phyloP scores from a whole-genome alignment of 2,329 filamentous ascomycete species.

The Fusarium longipes region DNA sequence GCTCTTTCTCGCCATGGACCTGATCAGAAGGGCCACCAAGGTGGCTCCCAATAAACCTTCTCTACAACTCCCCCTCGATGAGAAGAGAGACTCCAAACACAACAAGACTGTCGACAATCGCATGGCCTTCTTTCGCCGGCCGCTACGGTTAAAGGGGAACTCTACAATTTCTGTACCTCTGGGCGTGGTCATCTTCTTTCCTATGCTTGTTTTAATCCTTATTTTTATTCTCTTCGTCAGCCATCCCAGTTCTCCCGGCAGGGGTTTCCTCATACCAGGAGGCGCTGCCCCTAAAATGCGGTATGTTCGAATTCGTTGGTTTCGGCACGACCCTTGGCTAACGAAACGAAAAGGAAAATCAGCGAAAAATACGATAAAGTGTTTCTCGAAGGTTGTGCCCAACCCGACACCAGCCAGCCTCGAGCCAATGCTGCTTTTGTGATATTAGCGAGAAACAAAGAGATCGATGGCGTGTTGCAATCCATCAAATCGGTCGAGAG shows the following conservation, averaged over 20 bases:
- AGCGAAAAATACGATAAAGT: slow-evolving; percentile 98
- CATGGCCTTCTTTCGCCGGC: slow-evolving; percentile 85
- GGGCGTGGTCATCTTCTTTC: slow-evolving; percentile 92
- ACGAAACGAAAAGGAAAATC: slow-evolving; percentile 77
- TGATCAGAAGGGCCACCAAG: slow-evolving; percentile 66
- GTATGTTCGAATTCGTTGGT: slow-evolving; percentile 61
- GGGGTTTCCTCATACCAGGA: slow-evolving; percentile 82
- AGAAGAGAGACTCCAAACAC: slow-evolving; percentile 58
- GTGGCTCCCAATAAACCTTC: slow-evolving; percentile 58
- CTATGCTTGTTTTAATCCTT: slow-evolving; percentile 88
- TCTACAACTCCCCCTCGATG: slow-evolving; percentile 60
- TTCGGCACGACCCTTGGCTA: slow-evolving; percentile 22
- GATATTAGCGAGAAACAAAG: slow-evolving; percentile 94
- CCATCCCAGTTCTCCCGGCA: slow-evolving; percentile 84
- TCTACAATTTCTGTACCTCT: slow-evolving; percentile 93
- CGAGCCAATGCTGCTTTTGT: slow-evolving; percentile 96
- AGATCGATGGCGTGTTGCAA: slow-evolving; percentile 94
- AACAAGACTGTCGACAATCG: slow-evolving; percentile 59
- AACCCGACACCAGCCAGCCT: slow-evolving; percentile 80
- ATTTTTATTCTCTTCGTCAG: slow-evolving; percentile 90
- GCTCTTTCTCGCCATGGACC: slow-evolving; percentile 61
- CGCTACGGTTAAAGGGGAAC: slow-evolving; percentile 89
- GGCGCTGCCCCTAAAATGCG: slow-evolving; percentile 90
- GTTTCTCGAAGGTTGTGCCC: slow-evolving; percentile 89
- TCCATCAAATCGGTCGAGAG: slow-evolving; percentile 98